These are phyloP conservation scores for Ogataea dorogensis DNA, from an alignment of 805 yeast species.

Conservation along the genomic window DNA sequence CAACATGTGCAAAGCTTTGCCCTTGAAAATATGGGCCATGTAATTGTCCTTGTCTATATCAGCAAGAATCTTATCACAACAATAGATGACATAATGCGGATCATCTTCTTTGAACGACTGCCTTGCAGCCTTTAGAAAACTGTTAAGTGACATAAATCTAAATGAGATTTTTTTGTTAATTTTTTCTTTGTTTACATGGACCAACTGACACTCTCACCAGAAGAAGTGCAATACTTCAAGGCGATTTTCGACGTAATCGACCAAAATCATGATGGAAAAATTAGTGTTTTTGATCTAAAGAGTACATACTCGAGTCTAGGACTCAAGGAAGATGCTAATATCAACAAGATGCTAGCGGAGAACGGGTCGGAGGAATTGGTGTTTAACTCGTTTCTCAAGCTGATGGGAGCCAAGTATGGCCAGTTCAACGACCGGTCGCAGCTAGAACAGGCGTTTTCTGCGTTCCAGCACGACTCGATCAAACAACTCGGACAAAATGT, in stretches of 20 bases:
- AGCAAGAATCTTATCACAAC: constrained; percentile 53
- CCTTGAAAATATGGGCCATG: constrained; percentile 68
- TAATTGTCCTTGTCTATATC: constrained; percentile 54
- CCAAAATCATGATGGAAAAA: constrained; percentile 72
- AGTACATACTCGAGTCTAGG: constrained; percentile 55
- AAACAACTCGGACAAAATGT: constrained; percentile 46
- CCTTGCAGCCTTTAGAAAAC: constrained; percentile 47
- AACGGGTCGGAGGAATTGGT: constrained; percentile 38
- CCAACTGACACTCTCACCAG: constrained; percentile 47
- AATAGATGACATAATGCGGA: constrained; percentile 58
- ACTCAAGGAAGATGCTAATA: constrained; percentile 37
- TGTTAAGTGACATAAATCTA: constrained; percentile 20
- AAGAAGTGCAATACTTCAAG: constrained; percentile 62
- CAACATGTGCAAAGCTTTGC: constrained; percentile 59
- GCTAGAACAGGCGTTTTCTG: constrained; percentile 56
- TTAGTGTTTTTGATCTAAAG: constrained; percentile 54
- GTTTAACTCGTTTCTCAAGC: constrained; percentile 64
- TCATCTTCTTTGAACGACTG: constrained; percentile 53
- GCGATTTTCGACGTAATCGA: constrained; percentile 81
- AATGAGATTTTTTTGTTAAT: background rate
- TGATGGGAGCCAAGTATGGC: constrained; percentile 54
- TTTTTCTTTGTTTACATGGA: constrained; percentile 4
- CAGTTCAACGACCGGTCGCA: constrained; percentile 52
- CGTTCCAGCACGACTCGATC: constrained; percentile 38
- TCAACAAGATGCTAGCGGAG: constrained; percentile 49